phyloP scores from a whole-genome alignment of 108 stramenopile genomes.

The Cyclotella kingstonii region DNA sequence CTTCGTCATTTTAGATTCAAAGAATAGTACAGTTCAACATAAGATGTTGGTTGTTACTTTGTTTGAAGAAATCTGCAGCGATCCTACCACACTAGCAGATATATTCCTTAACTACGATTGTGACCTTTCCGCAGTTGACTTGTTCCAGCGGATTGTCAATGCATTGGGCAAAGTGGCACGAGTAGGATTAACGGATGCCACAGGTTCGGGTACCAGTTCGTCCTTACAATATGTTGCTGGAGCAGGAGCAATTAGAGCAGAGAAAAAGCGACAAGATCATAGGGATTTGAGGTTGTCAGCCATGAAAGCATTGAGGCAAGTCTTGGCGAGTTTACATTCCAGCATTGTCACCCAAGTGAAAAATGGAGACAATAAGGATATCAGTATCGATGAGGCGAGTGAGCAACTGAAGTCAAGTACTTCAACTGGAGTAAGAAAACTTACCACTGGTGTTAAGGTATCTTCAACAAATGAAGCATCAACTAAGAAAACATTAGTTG shows the following conservation, averaged over 20 bases:
- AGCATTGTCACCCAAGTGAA: constrained; percentile 71
- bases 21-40: constrained; percentile 91
- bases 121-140: constrained; percentile 89
- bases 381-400: constrained; percentile 28
- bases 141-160: constrained; percentile 92
- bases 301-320: constrained; percentile 79
- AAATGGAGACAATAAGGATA: constrained; percentile 17
- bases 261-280: constrained; percentile 60
- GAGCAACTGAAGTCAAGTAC: constrained; percentile 2
- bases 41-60: constrained; percentile 91
- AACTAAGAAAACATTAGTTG: constrained; percentile 58
- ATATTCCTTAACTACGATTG: constrained; percentile 99
- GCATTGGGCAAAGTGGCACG: constrained; percentile 88
- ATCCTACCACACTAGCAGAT: constrained; percentile 87
- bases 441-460: too few species aligned
- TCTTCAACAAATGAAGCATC: constrained; percentile 17
- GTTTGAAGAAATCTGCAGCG: constrained; percentile 87
- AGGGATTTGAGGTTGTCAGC: constrained; percentile 75
- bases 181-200: constrained; percentile 47
- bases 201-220: constrained; percentile 31
- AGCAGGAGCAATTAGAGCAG: constrained; percentile 62
- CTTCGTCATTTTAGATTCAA: constrained; percentile 94
- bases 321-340: constrained; percentile 80
- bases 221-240: constrained; percentile 50
- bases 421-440: too few species aligned